Conservation (phyloP, 2,329 filamentous ascomycete species). For the Lasiodiplodia sp. region DNA sequence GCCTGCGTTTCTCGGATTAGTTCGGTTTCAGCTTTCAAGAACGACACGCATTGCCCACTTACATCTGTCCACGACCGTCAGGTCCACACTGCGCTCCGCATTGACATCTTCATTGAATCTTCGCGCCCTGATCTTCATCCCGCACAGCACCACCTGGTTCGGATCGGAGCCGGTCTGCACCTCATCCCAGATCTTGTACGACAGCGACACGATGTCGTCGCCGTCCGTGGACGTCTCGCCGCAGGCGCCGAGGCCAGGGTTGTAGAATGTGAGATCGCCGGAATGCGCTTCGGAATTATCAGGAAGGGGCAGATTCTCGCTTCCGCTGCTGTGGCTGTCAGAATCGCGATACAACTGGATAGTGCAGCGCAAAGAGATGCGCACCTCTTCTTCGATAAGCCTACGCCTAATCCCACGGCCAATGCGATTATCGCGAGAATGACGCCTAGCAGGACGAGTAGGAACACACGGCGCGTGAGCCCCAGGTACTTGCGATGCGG, state of each 20-base stretch:
- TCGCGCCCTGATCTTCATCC: conserved; percentile 68
- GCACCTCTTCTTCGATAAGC: conserved; percentile 12
- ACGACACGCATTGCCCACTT: not conserved
- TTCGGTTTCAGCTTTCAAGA: not conserved
- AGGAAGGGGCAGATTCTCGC: conserved; percentile 26
- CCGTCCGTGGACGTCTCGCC: conserved; percentile 62
- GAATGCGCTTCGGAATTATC: conserved; percentile 36
- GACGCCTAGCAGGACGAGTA: conserved; percentile 12
- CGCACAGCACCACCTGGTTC: conserved; percentile 73
- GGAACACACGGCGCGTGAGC: conserved; percentile 12
- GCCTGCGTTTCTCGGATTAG: conserved; percentile 40
- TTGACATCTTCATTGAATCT: conserved; percentile 57
- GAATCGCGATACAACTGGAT: not conserved
- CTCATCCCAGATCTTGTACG: conserved; percentile 71
- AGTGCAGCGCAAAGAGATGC: not conserved
- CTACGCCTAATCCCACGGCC: conserved; percentile 19
- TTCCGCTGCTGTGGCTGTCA: not conserved
- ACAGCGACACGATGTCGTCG: conserved; percentile 72
- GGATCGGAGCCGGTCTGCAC: conserved; percentile 54
- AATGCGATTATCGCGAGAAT: conserved; percentile 22
- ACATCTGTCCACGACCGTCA: conserved; percentile 75
- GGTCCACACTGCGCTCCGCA: conserved; percentile 60
- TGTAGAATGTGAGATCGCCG: conserved; percentile 75
- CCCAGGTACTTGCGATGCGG: conserved; percentile 17
- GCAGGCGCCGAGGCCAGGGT: conserved; percentile 72